Percentiles rank a stretch among this genome's conserved stretches.
These are phyloP conservation scores for Venturia carpophila DNA, from an alignment of 2,329 filamentous ascomycete species.

Conservation along the genomic window DNA sequence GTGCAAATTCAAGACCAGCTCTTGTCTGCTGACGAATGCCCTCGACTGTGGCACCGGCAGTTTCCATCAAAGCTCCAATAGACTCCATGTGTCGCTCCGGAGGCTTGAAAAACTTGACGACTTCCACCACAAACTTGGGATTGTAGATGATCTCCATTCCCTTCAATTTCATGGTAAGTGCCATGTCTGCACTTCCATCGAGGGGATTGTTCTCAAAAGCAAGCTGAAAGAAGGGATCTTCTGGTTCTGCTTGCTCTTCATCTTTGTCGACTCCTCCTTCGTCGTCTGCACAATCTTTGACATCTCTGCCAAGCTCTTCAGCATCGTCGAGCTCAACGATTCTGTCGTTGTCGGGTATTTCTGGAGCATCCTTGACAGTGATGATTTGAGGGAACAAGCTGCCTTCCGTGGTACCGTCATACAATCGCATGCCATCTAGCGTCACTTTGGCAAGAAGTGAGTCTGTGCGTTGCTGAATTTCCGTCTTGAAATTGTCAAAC, in stretches of 20 bases:
- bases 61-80: conserved; percentile 90
- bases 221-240: conserved; percentile 78
- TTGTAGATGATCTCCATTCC: conserved; percentile 98
- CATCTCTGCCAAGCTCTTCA: conserved; percentile 40
- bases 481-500: conserved; percentile 91
- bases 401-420: conserved; percentile 88
- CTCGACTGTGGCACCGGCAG: conserved; percentile 89
- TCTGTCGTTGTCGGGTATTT: conserved; percentile 43
- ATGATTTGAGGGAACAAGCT: conserved; percentile 94
- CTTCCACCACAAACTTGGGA: conserved; percentile 80
- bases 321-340: conserved; percentile 43
- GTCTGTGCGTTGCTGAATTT: conserved; percentile 80
- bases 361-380: conserved; percentile 79
- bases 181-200: conserved; percentile 84
- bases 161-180: conserved; percentile 82
- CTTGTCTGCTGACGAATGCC: conserved; percentile 91
- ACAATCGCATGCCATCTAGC: conserved; percentile 85
- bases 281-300: conserved; percentile 41
- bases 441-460: conserved; percentile 83
- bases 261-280: conserved; percentile 38
- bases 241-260: conserved; percentile 44
- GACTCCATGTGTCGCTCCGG: conserved; percentile 98
- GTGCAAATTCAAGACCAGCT: conserved; percentile 88
- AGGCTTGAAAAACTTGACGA: conserved; percentile 92
- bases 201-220: conserved; percentile 93